These are phyloP conservation scores for Pseudocercospora pini-densiflorae DNA, from an alignment of 2,329 filamentous ascomycete genomes.

Conservation along the genomic window DNA sequence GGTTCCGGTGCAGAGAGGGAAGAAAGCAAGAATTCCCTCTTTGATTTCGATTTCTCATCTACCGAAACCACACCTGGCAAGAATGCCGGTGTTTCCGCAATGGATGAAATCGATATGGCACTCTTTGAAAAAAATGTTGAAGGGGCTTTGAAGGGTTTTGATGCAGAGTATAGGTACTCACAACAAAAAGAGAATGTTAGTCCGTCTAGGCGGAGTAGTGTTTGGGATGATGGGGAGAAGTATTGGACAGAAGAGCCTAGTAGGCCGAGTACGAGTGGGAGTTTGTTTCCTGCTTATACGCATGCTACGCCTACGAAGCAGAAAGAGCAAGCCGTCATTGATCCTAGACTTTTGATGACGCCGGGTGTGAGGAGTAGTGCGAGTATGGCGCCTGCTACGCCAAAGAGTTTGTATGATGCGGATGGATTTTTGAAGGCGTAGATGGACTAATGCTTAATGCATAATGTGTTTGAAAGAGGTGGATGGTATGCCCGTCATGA, in stretches of 20 bases:
- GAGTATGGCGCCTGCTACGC: conserved; percentile 41
- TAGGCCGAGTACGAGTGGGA: not conserved
- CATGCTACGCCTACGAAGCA: not conserved
- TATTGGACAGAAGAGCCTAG: conserved; percentile 30
- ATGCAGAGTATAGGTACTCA: conserved; percentile 16
- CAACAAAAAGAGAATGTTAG: conserved; percentile 2
- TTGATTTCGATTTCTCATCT: conserved; percentile 34
- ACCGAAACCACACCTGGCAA: not conserved
- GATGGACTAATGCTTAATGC: not conserved
- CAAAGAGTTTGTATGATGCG: conserved; percentile 54
- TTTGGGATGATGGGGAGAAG: conserved; percentile 43
- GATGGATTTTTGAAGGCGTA: conserved; percentile 42
- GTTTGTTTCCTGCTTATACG: not conserved
- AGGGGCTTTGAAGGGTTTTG: conserved; percentile 34
- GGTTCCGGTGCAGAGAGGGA: conserved; percentile 12
- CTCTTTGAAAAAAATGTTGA: conserved; percentile 31
- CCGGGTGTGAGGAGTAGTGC: conserved; percentile 11
- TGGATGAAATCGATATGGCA: conserved; percentile 34
- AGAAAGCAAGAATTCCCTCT: conserved; percentile 12
- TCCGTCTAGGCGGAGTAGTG: conserved; percentile 38
- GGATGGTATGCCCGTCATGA: not conserved
- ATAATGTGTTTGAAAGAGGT: not conserved
- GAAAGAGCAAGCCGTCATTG: conserved; percentile 5
- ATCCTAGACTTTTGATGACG: conserved; percentile 26
- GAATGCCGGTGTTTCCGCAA: conserved; percentile 14